phyloP scores from a whole-genome alignment of 2,329 filamentous ascomycete genomes.

The Cladosporium sp. region DNA sequence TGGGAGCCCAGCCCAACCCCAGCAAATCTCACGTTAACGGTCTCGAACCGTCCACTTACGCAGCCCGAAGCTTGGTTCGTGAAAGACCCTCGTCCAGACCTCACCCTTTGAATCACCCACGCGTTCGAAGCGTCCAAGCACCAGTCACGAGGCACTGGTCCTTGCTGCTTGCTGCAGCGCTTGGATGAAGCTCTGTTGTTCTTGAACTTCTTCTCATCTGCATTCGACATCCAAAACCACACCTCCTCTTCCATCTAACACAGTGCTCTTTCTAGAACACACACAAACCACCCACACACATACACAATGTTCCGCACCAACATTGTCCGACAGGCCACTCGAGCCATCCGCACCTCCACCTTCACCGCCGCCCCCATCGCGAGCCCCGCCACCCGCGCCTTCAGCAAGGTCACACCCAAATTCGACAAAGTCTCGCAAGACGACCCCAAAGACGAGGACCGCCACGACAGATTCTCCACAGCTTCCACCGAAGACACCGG shows the following conservation, averaged over 20 bases:
- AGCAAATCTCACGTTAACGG: conserved; percentile 8
- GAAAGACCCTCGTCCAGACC: conserved; percentile 9
- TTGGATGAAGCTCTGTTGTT: not conserved
- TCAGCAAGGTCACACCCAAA: conserved; percentile 27
- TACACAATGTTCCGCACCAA: conserved; percentile 36
- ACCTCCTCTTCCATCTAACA: not conserved
- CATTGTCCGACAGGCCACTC: conserved; percentile 37
- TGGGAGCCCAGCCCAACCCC: conserved; percentile 7
- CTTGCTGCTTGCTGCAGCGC: not conserved
- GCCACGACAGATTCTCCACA: conserved; percentile 37
- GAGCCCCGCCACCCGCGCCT: conserved; percentile 27
- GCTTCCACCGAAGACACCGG: conserved; percentile 41
- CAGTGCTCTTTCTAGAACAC: not conserved
- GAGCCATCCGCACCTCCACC: conserved; percentile 28
- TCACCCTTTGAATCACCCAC: conserved; percentile 3
- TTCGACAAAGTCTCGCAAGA: conserved; percentile 29
- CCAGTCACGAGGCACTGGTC: conserved; percentile 13
- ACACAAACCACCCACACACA: not conserved
- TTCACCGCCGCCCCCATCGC: conserved; percentile 26
- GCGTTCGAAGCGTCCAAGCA: conserved; percentile 14
- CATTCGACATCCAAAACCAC: not conserved
- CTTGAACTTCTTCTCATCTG: conserved; percentile 3
- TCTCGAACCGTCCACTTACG: conserved; percentile 5
- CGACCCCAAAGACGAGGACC: conserved; percentile 34
- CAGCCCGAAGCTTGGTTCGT: conserved; percentile 19